Conservation (phyloP, 2,329 filamentous ascomycete genomes). For the Tolypocladium paradoxum region DNA sequence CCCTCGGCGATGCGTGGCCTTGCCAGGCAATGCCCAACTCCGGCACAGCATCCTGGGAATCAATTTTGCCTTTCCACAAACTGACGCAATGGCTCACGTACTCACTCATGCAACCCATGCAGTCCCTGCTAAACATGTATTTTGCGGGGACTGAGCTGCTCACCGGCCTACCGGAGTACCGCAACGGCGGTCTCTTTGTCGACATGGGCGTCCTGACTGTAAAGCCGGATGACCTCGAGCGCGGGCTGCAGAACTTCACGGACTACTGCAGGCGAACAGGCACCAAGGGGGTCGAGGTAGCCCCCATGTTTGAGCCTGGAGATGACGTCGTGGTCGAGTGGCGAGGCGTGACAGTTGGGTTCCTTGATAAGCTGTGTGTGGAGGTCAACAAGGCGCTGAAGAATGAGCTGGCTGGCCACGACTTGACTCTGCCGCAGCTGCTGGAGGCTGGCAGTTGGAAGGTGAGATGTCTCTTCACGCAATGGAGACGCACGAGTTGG, state of each 20-base stretch:
- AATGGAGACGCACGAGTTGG: not conserved
- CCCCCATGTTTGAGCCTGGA: slow-evolving; percentile 46
- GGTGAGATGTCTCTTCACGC: slow-evolving; percentile 41
- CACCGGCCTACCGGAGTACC: slow-evolving; percentile 83
- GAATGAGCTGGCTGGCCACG: slow-evolving; percentile 51
- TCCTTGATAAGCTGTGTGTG: slow-evolving; percentile 42
- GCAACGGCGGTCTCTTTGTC: slow-evolving; percentile 82
- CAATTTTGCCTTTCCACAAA: slow-evolving; percentile 85
- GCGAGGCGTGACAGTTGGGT: slow-evolving; percentile 51
- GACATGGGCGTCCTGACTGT: slow-evolving; percentile 72
- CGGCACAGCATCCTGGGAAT: slow-evolving; percentile 53
- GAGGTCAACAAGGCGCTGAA: slow-evolving; percentile 54
- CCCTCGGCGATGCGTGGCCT: slow-evolving; percentile 90
- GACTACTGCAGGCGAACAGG: slow-evolving; percentile 63
- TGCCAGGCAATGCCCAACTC: slow-evolving; percentile 66
- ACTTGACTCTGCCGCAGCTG: slow-evolving; percentile 76
- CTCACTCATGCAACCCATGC: slow-evolving; percentile 87
- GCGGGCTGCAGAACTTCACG: slow-evolving; percentile 53
- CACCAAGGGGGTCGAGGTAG: slow-evolving; percentile 45
- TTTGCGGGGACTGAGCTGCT: slow-evolving; percentile 73
- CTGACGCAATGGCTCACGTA: slow-evolving; percentile 92
- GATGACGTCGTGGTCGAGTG: slow-evolving; percentile 56
- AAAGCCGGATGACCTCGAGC: slow-evolving; percentile 57
- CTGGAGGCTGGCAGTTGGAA: slow-evolving; percentile 97
- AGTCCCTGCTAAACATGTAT: slow-evolving; percentile 65